A percentile compares a stretch with the other conserved stretches of the same genome.
Evolutionary conservation across 1,284 basidiomycete genomes (phyloP).

Genomic region (Austropuccinia psidii): DNA sequence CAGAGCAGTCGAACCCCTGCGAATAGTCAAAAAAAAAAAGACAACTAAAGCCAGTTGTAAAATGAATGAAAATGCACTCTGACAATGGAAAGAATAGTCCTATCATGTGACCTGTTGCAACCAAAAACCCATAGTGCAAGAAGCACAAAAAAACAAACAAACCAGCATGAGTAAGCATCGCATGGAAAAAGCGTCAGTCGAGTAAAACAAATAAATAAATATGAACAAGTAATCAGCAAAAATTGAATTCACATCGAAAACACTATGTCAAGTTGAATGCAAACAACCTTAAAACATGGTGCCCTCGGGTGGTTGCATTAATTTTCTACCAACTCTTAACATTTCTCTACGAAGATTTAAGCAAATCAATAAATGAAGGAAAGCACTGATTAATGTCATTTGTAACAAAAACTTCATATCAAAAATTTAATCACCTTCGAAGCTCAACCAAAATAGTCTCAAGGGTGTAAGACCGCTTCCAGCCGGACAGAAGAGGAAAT

Average conservation of each 20-base stretch:
- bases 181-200: too few species aligned
- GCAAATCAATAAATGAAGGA: background rate
- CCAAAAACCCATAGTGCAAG: too few species aligned
- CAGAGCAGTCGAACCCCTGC: too few species aligned
- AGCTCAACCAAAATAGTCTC: constrained; percentile 86
- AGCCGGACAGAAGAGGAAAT: constrained; percentile 62
- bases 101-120: too few species aligned
- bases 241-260: background rate
- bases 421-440: constrained; percentile 56
- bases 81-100: too few species aligned
- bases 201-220: too few species aligned
- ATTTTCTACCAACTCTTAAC: constrained; percentile 66
- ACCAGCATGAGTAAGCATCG: too few species aligned
- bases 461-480: constrained; percentile 68
- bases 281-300: constrained; percentile 29
- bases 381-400: background rate
- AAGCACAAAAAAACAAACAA: too few species aligned
- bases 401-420: background rate
- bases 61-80: too few species aligned
- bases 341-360: background rate
- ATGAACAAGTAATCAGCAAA: too few species aligned
- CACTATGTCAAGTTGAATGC: background rate
- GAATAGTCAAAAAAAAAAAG: too few species aligned
- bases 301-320: constrained; percentile 88
- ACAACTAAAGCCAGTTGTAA: too few species aligned